Base-by-base conservation (phyloP, 768 basidiomycete genomes). In the Pisolithus tinctorius region DNA sequence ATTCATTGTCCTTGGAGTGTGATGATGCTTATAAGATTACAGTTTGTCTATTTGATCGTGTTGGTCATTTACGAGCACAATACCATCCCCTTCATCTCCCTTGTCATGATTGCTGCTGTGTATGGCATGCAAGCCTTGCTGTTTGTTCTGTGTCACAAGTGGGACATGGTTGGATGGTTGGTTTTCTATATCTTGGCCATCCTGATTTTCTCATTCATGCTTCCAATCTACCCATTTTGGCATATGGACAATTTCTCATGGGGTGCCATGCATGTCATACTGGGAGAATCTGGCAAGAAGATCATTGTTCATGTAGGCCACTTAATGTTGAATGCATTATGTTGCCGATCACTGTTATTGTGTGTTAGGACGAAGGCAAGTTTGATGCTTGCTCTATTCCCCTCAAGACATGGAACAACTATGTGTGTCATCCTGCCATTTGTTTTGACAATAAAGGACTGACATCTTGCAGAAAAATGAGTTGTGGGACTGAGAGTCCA, bases 111-210 rank as follows among this genome's bases (percentile, higher is more conserved):
- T 55, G 90, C 80, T 7, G 93, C 90, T 0, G 86, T 97, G 45
- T 98, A 99, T 64, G 96, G 93, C 74, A 69, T 97, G 9, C 94
- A 95, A 70, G 91, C 90, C 0, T 68, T 93, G 42, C 88, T 96
- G 49, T 98, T 96, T 69, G 71, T 97, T 54, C 74, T 97, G 64
- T 80, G 93, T 45, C 83, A 92, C 56, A 93, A 96, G 67, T 98
- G 94, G 89, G 94, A 97, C 67, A 96, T 97, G 93, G 83, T 97
- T 60, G 93, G 92, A 4, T 95, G 93, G 92, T 91, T 92, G 87
- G 60, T 90, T 29, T 90, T 99, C 72, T 99, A 98, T 70, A 92
- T 98, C 63, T 67, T 93, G 36, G 93, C 95, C 50, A 89, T 97
- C 56, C 94, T 94, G 4, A 80, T 83, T 40, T 96, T 95, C 73